Evolutionary conservation across 1,284 basidiomycete species (phyloP), one percentile per base, ranked within the genome.

Genomic region (Puccinia triticina): DNA sequence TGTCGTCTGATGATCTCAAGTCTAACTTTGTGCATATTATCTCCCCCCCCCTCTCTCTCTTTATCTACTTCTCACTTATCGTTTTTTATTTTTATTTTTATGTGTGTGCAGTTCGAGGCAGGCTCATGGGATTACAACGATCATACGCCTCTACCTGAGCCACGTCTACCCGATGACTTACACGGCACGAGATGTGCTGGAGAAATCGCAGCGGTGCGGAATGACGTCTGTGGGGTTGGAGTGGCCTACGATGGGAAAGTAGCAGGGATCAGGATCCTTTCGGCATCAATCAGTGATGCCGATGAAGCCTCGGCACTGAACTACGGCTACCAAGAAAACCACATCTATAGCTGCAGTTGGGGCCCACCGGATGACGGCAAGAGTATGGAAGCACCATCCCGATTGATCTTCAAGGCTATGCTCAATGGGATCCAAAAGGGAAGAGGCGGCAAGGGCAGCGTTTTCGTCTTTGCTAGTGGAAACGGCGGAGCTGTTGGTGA

Each of bases 121-220:
- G 92, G 96, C 82, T 98, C 96, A 0, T 95, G 95, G 87, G 96
- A 99, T 88, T 99, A 95, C 88, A 99, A 99, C 87, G 94, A 97
- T 86, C 95, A 99, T 86, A 91, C 91, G 50, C 89, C 91, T 12
- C 89, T 98, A 14, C 97, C 97, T 4, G 92, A 92, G 61, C 97
- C 97, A 0, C 91, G 92, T 76, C 91, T 97, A 69, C 90, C 90
- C 34, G 96, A 99, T 85, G 97, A 99, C 86, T 94, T 94, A 87
- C 97, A 99, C 86, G 97, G 97, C 23, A 99, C 97, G 0, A 92
- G 97, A 2, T 99, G 97, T 87, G 96, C 96, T 0, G 97, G 97
- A 46, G 97, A 99, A 88, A 92, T 99, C 79, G 95, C 94, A n/a
- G 97, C 97, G 0, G 91, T 91, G n/a, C 95, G 93, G 87, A 99